These are phyloP conservation scores for sunflower (Helianthus annuus) DNA, from an alignment of 129 eudicot genomes.

Conservation along the genomic window DNA sequence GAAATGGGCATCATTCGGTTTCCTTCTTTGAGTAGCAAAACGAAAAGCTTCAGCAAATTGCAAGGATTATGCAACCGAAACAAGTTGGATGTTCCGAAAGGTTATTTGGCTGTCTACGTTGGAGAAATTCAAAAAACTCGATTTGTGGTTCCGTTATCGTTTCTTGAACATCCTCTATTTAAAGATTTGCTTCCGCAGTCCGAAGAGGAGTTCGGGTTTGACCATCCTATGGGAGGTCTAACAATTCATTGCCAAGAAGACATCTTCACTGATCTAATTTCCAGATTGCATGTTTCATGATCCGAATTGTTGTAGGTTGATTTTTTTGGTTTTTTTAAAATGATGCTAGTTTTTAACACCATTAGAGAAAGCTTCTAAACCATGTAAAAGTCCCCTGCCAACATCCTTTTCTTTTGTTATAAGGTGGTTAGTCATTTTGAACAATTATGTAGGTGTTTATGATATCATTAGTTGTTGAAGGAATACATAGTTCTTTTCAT, in stretches of 20 bases:
- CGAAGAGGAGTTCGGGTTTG: slow-evolving; percentile 67
- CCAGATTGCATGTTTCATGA: slow-evolving; percentile 39
- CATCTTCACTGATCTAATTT: slow-evolving; percentile 46
- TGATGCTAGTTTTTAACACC: slow-evolving; percentile 1
- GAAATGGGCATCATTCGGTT: slow-evolving; percentile 41
- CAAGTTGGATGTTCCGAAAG: slow-evolving; percentile 52
- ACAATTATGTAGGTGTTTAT: slow-evolving; percentile 9
- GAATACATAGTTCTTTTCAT: slow-evolving; percentile 1
- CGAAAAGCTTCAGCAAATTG: slow-evolving; percentile 35
- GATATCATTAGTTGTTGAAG: slow-evolving; percentile 22
- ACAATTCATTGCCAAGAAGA: slow-evolving; percentile 78
- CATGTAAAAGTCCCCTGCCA: slow-evolving; percentile 32
- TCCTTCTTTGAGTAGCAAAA: slow-evolving; percentile 36
- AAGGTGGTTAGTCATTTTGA: slow-evolving; percentile 8
- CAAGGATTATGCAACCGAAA: slow-evolving; percentile 30
- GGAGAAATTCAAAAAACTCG: slow-evolving; percentile 62
- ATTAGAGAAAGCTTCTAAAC: slow-evolving; percentile 29
- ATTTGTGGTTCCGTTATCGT: slow-evolving; percentile 60
- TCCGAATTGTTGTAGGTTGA: background rate
- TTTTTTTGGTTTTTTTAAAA: background rate
- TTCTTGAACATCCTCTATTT: slow-evolving; percentile 59
- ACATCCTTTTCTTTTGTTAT: slow-evolving; percentile 24
- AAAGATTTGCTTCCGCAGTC: slow-evolving; percentile 54
- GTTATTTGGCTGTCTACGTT: slow-evolving; percentile 62
- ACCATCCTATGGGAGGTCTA: slow-evolving; percentile 73